Percentiles rank a stretch among this genome's conserved stretches.
Conservation (phyloP, 495 filamentous ascomycete species). For the Neurospora sp. region DNA sequence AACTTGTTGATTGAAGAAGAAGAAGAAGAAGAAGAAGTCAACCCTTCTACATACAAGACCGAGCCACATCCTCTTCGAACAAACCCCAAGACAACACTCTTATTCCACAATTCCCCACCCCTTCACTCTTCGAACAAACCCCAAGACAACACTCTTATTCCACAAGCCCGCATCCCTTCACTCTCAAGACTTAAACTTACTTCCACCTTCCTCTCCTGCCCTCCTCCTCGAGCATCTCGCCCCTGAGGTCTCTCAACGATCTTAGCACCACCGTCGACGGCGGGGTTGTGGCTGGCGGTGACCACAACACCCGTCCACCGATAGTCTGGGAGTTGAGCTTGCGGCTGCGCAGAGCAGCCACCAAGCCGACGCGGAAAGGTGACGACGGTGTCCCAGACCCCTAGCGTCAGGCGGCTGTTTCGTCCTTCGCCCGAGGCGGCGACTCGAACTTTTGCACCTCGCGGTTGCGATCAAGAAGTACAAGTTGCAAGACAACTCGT, state of each 20-base stretch:
- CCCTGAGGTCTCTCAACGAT: background rate
- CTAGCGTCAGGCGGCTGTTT: background rate
- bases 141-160: background rate
- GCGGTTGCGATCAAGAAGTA: no score
- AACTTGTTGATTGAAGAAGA: background rate
- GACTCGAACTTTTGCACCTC: background rate
- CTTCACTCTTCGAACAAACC: background rate
- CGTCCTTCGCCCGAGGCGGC: background rate
- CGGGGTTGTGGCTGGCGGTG: constrained; percentile 87
- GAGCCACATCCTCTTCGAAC: background rate
- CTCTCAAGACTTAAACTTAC: background rate
- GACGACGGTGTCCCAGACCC: constrained; percentile 27
- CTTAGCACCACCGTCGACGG: background rate
- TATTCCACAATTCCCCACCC: no score
- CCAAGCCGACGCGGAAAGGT: constrained; percentile 78
- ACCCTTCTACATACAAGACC: background rate
- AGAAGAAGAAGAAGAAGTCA: background rate
- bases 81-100: no score
- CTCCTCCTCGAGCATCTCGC: background rate
- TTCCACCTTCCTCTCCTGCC: background rate
- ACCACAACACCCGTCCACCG: constrained; percentile 76
- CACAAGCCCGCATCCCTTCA: background rate
- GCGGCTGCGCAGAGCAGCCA: constrained; percentile 79
- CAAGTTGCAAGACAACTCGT: no score
- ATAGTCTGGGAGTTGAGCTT: constrained; percentile 82